Evolutionary conservation across 768 basidiomycete genomes (phyloP), one percentile per base, ranked within the genome.

Genomic region (Tulasnella calospora): DNA sequence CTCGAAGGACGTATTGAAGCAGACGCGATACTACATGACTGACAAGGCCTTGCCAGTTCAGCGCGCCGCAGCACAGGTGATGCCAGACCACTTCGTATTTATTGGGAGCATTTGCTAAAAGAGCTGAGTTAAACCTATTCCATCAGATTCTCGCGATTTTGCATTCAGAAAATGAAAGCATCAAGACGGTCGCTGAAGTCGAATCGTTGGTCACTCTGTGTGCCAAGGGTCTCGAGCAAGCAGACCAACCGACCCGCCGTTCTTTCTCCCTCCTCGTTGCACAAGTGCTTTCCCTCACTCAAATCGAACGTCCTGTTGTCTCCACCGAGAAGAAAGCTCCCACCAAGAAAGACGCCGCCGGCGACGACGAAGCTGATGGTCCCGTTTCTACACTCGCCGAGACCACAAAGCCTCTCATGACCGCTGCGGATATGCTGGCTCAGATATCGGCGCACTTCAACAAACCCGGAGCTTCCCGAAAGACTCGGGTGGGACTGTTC

Each of bases 21-120:
- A 93, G 80, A 91, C 93, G 86, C 91, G 89, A 81, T 87, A 88
- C 47, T 90, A 89, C 0, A 85, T 99, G 1, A 87, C 87, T 0
- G 97, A 99, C 84, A 96, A 94, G 84, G 90, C 92, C 9, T 85
- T 95, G 4, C 89, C 94, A 7, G 89, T 99, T 23, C 94, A 98
- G 82, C 90, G 96, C 33, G 94, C 90, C 2, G 91, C 92, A 10
- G 89, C 94, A 35, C 90, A 93, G 81, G 95, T 94, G 81, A 78
- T 85, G 80, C 8, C 41, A 9, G 3, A n/a, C n/a, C 55, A 2
- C n/a, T 10, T 47, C 57, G 4, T 27, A 0, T n/a, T n/a, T 3
- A 17, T 27, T 2, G 51, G 36, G 30, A 17, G 3, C n/a, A 33
- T 13, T 30, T 23, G 3, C 35, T 38, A 3, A 46, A 67, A 0